A percentile compares a stretch with the other conserved stretches of the same genome.
Evolutionary conservation across 2,329 filamentous ascomycete genomes (phyloP).

Genomic region (Paraphaeosphaeria sporulosa): DNA sequence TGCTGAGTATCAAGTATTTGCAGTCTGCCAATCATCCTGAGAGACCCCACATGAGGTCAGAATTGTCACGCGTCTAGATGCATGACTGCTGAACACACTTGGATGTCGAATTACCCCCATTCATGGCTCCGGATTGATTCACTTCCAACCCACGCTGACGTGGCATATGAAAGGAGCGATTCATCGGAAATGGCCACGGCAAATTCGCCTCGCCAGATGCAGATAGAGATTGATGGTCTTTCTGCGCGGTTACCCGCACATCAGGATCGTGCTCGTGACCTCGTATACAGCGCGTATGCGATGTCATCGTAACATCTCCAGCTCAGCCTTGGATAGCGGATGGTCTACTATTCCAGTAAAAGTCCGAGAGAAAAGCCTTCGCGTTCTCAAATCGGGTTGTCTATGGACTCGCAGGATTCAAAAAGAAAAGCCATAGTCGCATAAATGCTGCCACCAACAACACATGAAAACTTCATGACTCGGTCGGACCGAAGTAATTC

Average conservation of each 20-base stretch:
- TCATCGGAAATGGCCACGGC: background rate
- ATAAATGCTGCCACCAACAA: background rate
- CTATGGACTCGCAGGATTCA: background rate
- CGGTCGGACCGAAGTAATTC: background rate
- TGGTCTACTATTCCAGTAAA: background rate
- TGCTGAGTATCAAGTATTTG: background rate
- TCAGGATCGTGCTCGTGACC: constrained; percentile 10
- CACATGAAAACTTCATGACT: background rate
- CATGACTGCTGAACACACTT: constrained; percentile 18
- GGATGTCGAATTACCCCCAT: constrained; percentile 12
- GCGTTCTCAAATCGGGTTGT: background rate
- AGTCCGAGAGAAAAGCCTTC: background rate
- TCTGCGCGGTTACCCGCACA: constrained; percentile 4
- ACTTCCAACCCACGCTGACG: constrained; percentile 20
- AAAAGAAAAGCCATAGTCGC: constrained; percentile 4
- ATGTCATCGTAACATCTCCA: background rate
- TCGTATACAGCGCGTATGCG: constrained; percentile 11
- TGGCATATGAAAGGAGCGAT: constrained; percentile 13
- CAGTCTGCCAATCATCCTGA: background rate
- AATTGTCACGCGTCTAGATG: constrained; percentile 15
- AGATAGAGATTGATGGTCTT: constrained; percentile 10
- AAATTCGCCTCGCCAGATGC: background rate
- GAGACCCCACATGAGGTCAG: background rate
- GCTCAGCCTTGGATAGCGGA: background rate
- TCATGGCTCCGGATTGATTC: constrained; percentile 22